Conservation (phyloP, 495 filamentous ascomycete genomes). For the Immersiella caudata region DNA sequence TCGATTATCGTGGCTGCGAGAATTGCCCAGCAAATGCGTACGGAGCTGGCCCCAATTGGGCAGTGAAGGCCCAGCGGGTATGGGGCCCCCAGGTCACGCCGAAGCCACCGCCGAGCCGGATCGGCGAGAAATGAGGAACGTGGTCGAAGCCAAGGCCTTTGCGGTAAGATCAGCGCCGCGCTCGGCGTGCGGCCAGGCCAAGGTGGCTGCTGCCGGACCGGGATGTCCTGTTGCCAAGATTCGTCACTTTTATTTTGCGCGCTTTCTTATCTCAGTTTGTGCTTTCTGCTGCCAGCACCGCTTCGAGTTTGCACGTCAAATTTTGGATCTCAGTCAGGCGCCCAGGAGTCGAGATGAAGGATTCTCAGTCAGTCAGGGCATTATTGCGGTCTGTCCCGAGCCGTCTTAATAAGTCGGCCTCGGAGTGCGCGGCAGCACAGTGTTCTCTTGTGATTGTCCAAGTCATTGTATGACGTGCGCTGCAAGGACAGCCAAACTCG, state of each 20-base stretch:
- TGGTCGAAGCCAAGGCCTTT: background rate
- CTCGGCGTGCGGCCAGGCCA: background rate
- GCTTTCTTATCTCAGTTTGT: too few species aligned
- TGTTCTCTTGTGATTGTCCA: background rate
- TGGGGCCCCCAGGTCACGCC: background rate
- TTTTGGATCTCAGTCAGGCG: too few species aligned
- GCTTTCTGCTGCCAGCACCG: too few species aligned
- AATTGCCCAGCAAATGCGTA: background rate
- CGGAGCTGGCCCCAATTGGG: background rate
- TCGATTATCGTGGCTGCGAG: background rate
- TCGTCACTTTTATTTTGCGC: too few species aligned
- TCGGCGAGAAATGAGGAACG: background rate
- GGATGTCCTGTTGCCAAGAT: background rate
- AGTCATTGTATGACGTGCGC: background rate
- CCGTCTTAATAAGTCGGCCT: background rate
- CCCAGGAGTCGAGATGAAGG: too few species aligned
- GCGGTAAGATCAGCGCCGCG: conserved; percentile 5
- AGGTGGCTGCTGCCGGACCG: background rate
- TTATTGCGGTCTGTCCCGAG: too few species aligned
- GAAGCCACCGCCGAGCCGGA: background rate
- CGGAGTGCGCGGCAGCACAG: background rate
- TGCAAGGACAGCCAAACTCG: background rate
- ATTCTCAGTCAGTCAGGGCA: too few species aligned
- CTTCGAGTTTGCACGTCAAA: too few species aligned
- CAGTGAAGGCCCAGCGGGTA: background rate